These are phyloP conservation scores for Tricholoma matsutake DNA, from an alignment of 768 basidiomycete genomes.

Conservation along the genomic window DNA sequence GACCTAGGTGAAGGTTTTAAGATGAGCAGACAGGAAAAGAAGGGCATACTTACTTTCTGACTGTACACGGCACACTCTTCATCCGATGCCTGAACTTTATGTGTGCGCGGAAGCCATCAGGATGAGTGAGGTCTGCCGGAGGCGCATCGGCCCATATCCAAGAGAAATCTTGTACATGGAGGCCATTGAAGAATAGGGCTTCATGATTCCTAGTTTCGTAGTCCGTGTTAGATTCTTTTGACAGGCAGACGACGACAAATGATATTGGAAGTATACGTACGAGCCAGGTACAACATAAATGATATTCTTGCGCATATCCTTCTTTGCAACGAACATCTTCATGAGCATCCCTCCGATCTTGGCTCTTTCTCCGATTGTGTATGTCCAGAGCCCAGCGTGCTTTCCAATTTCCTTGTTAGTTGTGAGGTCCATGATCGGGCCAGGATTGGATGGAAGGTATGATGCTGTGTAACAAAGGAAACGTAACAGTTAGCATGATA, in stretches of 20 bases:
- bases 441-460: slow-evolving; percentile 70
- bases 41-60: slow-evolving; percentile 40
- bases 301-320: slow-evolving; percentile 59
- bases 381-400: slow-evolving; percentile 81
- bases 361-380: slow-evolving; percentile 82
- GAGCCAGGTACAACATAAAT: slow-evolving; percentile 75
- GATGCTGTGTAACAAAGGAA: slow-evolving; percentile 48
- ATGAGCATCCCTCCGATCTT: slow-evolving; percentile 57
- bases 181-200: slow-evolving; percentile 40
- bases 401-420: slow-evolving; percentile 52
- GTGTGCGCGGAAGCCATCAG: slow-evolving; percentile 44
- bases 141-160: slow-evolving; percentile 77
- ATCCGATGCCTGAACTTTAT: slow-evolving; percentile 75
- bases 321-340: slow-evolving; percentile 71
- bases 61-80: slow-evolving; percentile 48
- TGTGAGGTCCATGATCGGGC: slow-evolving; percentile 58
- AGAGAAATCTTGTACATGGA: slow-evolving; percentile 48
- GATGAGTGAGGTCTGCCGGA: slow-evolving; percentile 41
- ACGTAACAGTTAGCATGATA: background rate
- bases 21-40: background rate
- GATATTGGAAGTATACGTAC: slow-evolving; percentile 37
- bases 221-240: background rate
- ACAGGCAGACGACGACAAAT: background rate
- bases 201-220: slow-evolving; percentile 51
- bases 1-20: slow-evolving; percentile 17